Base-by-base conservation (phyloP, 139 green algal genomes). In the Edaphochlamys debaryana region DNA sequence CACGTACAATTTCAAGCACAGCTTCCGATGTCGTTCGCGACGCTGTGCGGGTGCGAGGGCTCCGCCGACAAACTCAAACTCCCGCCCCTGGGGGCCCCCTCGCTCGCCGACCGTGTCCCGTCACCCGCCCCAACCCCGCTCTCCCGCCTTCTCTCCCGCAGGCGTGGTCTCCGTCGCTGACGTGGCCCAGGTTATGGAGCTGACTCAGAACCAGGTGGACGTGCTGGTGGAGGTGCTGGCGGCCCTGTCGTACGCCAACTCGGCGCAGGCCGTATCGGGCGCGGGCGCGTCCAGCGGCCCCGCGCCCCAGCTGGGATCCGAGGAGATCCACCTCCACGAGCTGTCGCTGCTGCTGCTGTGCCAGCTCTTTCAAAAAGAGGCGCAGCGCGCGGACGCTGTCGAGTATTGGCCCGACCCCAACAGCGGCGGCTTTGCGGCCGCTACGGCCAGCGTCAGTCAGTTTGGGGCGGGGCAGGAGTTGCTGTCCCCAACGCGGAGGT, bases 331-430 rank as follows among this genome's bases (percentile, higher is more conserved):
- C 54, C 62, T 92, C 25, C 86, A 95, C 87, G 89, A 92, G 54
- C 88, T 98, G 27, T 87, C 87, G 0, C 79, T 98, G 20, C 94
- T 94, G 78, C 87, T 98, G 11, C 87, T 95, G 52, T 90, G 79
- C 15, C 92, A 96, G 85, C 85, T 94, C 37, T 96, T 95, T 68
- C 79, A 87, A 45, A 79, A 89, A 13, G 92, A 96, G 38, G 80
- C 88, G 1, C 89, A 92, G 37, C 87, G 91, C 17, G 83, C 90
- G 9, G 94, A 96, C 27, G 90, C 86, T 9, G 75, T 90, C 45
- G 94, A 98, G 62, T 87, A 95, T 32, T 96, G 94, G 94, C 94
- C 94, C 27, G 88, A 91, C 30, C 40, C 70, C 15, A 68, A 38
- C 75, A 66, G 68, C 72, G 37, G 38, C 25, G 56, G 36, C 67